These are phyloP conservation scores for Trichoderma lentiforme DNA, from an alignment of 2,329 filamentous ascomycete species.

Conservation along the genomic window DNA sequence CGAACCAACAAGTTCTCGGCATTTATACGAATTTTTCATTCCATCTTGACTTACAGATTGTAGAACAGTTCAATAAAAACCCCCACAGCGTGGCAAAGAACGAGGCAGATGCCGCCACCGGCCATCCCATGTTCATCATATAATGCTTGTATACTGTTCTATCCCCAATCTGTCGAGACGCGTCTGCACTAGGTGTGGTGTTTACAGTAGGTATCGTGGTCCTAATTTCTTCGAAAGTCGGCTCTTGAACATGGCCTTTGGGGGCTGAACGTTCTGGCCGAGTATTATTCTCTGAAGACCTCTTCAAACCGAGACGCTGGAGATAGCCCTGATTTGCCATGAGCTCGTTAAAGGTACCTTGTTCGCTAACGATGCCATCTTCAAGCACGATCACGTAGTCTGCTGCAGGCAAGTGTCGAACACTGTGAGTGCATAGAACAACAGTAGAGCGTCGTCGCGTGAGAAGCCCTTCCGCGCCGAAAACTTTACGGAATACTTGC, in stretches of 20 bases:
- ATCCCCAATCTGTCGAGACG: not conserved
- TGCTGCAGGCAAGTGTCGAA: not conserved
- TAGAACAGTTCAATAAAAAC: not conserved
- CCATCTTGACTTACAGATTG: not conserved
- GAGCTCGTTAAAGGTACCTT: not conserved
- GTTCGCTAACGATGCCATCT: not conserved
- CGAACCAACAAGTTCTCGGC: not conserved
- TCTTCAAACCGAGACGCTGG: not conserved
- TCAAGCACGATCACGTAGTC: not conserved
- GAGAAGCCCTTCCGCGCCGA: not conserved
- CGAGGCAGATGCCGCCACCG: not conserved
- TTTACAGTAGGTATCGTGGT: not conserved
- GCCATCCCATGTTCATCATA: not conserved
- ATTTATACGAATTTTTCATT: not conserved
- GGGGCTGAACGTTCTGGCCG: not conserved
- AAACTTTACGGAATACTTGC: not conserved
- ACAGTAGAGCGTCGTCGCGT: not conserved
- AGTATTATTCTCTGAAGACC: too few species aligned
- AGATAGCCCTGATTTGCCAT: not conserved
- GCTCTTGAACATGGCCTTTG: not conserved
- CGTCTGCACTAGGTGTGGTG: not conserved
- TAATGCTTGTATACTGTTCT: not conserved
- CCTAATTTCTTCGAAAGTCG: not conserved
- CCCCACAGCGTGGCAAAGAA: not conserved
- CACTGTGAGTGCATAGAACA: not conserved